Percentiles rank a stretch among this genome's conserved stretches.
These are phyloP conservation scores for Amorphotheca resinae DNA, from an alignment of 495 filamentous ascomycete genomes.

Conservation along the genomic window DNA sequence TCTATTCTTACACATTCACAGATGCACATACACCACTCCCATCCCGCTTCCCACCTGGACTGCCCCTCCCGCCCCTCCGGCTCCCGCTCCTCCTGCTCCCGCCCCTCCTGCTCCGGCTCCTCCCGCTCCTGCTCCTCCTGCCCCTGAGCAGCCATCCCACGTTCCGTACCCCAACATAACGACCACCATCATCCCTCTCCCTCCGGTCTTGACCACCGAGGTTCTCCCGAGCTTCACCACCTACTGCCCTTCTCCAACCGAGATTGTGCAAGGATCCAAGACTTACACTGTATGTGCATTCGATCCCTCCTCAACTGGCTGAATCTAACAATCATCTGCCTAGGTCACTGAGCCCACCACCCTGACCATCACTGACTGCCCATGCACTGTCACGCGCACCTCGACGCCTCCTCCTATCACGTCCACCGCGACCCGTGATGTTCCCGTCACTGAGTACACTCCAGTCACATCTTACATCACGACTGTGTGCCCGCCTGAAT, in stretches of 20 bases:
- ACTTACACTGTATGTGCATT: slow-evolving; percentile 14
- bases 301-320: neutral
- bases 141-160: no score
- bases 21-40: slow-evolving; percentile 16
- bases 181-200: neutral
- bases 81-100: no score
- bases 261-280: slow-evolving; percentile 13
- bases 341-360: slow-evolving; percentile 22
- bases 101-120: no score
- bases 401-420: slow-evolving; percentile 4
- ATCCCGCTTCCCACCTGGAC: neutral
- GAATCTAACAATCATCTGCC: neutral
- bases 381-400: slow-evolving; percentile 27
- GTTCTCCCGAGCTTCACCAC: slow-evolving; percentile 45
- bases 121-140: no score
- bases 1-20: neutral
- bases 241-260: slow-evolving; percentile 27
- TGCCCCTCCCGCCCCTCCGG: no score
- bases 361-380: slow-evolving; percentile 29
- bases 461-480: slow-evolving; percentile 32
- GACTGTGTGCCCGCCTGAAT: slow-evolving; percentile 16
- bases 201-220: neutral
- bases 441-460: slow-evolving; percentile 40
- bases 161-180: neutral
- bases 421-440: slow-evolving; percentile 1